Evolutionary conservation across 2,329 filamentous ascomycete genomes (phyloP).

Genomic region (Cryphonectria naterciae): DNA sequence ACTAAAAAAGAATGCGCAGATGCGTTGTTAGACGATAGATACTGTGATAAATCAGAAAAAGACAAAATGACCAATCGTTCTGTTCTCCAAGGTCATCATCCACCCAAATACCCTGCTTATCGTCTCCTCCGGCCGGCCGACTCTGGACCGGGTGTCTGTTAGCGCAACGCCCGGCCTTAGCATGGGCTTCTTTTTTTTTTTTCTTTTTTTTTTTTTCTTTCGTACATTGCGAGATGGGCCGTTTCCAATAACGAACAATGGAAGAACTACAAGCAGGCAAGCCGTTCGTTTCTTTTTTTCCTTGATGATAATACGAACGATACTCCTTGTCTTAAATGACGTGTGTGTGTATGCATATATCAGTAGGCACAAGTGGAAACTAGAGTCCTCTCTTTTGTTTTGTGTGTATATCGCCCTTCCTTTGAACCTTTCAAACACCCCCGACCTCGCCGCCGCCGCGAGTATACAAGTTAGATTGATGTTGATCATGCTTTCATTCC

Average conservation of each 20-base stretch:
- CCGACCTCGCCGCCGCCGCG: too few relatives aligned
- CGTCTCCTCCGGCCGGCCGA: slow-evolving; percentile 2
- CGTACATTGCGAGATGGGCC: not conserved
- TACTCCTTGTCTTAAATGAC: too few relatives aligned
- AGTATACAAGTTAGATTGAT: not conserved
- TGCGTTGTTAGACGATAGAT: not conserved
- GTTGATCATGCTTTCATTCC: not conserved
- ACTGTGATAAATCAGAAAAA: not conserved
- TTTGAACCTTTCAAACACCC: not conserved
- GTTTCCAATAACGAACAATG: not conserved
- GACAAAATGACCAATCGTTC: slow-evolving; percentile 6
- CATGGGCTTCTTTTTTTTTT: not conserved
- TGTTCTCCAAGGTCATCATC: not conserved
- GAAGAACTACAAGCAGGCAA: not conserved
- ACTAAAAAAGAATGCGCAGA: not conserved
- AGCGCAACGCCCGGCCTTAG: not conserved
- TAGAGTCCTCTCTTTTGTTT: not conserved
- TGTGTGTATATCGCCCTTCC: not conserved
- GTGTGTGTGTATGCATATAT: too few relatives aligned
- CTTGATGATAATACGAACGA: not conserved
- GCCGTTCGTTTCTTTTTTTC: not conserved
- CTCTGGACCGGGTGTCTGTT: not conserved
- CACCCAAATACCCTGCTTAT: not conserved
- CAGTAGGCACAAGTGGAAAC: too few relatives aligned
- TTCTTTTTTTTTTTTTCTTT: not conserved